Evolutionary conservation across 1,284 basidiomycete species (phyloP).

Genomic region (Rhizoctonia solani): DNA sequence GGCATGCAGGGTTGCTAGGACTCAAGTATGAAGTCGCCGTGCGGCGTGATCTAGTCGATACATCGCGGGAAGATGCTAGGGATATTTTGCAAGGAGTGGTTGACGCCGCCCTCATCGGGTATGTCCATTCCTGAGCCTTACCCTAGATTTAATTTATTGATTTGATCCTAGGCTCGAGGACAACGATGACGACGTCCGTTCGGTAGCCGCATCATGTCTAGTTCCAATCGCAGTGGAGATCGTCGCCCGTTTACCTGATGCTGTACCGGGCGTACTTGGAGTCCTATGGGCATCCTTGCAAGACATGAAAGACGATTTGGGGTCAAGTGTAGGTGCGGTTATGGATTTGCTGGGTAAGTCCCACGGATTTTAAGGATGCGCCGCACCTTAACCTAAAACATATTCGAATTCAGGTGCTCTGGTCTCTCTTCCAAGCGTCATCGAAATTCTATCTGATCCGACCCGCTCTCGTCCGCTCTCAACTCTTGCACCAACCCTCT

Average conservation of each 20-base stretch:
- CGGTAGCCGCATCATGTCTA: conserved; percentile 91
- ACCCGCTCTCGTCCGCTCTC: conserved; percentile 71
- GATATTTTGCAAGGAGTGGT: conserved; percentile 76
- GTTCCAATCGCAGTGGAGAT: conserved; percentile 83
- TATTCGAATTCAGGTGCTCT: conserved; percentile 63
- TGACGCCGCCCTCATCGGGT: conserved; percentile 87
- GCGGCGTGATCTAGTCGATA: conserved; percentile 76
- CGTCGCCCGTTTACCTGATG: conserved; percentile 75
- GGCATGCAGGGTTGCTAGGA: conserved; percentile 94
- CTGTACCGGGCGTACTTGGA: conserved; percentile 72
- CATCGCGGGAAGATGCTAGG: conserved; percentile 48
- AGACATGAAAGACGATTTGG: conserved; percentile 95
- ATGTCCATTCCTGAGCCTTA: conserved; percentile 42
- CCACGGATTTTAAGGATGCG: neutral
- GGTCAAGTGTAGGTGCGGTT: conserved; percentile 93
- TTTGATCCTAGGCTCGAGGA: conserved; percentile 71
- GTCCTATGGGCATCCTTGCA: conserved; percentile 91
- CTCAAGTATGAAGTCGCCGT: conserved; percentile 98
- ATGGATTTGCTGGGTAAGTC: conserved; percentile 90
- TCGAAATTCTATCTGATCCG: conserved; percentile 71
- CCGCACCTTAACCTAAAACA: conserved; percentile 5
- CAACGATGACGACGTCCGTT: conserved; percentile 94
- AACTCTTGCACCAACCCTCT: conserved; percentile 83
- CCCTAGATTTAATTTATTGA: conserved; percentile 23
- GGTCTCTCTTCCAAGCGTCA: conserved; percentile 80